Evolutionary conservation across 192 early-diverging fungal genomes (phyloP), one percentile per base, ranked within the genome.

Genomic region (Obelidium mucronatum): DNA sequence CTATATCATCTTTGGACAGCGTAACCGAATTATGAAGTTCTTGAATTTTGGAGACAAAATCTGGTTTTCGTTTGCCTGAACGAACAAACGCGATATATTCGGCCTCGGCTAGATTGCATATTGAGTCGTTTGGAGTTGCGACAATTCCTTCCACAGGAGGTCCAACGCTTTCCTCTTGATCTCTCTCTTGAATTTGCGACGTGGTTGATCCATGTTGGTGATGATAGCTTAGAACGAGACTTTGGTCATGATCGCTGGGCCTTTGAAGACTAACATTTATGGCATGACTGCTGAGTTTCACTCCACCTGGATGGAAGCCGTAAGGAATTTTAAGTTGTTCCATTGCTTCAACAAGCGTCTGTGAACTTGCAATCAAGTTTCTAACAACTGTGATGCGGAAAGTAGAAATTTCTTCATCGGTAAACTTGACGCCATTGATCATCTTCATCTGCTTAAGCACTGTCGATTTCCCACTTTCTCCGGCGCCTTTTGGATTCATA

Each of bases 1-100:
- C n/a, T n/a, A 89, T n/a, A 92, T 19, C 83, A 78, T 40, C 58
- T 55, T 3, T 72, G 44, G 6, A 79, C 69, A 30, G 34, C 52
- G 52, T 40, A 54, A n/a, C n/a, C n/a, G 71, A 30, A 66, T 66
- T 30, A 66, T 5, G 33, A 39, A 39, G 39, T n/a, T 89, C 59
- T 28, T 89, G 26, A 66, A 37, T 17, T 28, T 67, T 37, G 40
- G 59, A 19, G 39, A n/a, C 11, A 34, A 8, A 66, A 66, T 48
- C 51, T 73, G 78, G 44, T 30, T 22, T 52, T 24, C 8, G 35
- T 53, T 22, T 1, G 62, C 83, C 83, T 84, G 83, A 58, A 72
- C 17, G 55, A 75, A 80, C 19, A 75, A 84, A 62, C 0, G 92
- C 88, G 34, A 94, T 89, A 19, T 96, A 92, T 19, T 86, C 78